A percentile compares a stretch with the other conserved stretches of the same genome.
Conservation (phyloP, 306 rosid genomes). For the Herpetospermum pedunculosum region DNA sequence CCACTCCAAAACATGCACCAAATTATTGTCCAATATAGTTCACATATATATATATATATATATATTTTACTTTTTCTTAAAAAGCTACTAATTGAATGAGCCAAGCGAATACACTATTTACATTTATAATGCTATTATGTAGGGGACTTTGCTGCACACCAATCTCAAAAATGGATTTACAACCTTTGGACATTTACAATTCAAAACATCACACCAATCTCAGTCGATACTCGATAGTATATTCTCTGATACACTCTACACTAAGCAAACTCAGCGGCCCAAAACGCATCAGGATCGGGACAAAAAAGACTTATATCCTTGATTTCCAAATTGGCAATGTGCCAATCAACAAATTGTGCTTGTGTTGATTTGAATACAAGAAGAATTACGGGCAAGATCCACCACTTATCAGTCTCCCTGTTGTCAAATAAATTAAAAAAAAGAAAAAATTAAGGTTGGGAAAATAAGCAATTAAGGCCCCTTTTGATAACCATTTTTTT, state of each 20-base stretch:
- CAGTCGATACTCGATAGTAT: not conserved
- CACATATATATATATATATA: too few relatives aligned
- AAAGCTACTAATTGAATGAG: not conserved
- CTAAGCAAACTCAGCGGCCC: constrained; percentile 71
- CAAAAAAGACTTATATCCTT: constrained; percentile 71
- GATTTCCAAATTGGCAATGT: constrained; percentile 81
- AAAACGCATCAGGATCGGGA: constrained; percentile 83
- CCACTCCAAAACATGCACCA: too few relatives aligned
- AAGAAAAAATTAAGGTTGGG: not conserved
- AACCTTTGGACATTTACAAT: constrained; percentile 6
- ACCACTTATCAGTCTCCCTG: constrained; percentile 91
- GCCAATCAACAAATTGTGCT: constrained; percentile 84
- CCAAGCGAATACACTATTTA: constrained; percentile 2
- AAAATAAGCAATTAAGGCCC: too few relatives aligned
- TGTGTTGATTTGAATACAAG: constrained; percentile 62
- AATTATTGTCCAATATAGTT: too few relatives aligned
- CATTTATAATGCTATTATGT: not conserved
- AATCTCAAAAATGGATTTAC: constrained; percentile 9
- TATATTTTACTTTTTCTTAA: not conserved
- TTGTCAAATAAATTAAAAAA: constrained; percentile 16
- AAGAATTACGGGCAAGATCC: constrained; percentile 84
- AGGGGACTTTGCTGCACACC: not conserved
- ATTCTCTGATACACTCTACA: not conserved
- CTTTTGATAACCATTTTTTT: too few relatives aligned
- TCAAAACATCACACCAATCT: not conserved